Evolutionary conservation across 371 early-diverging fungal genomes (phyloP), one percentile per base, ranked within the genome.

Genomic region (Mucor racemosus): DNA sequence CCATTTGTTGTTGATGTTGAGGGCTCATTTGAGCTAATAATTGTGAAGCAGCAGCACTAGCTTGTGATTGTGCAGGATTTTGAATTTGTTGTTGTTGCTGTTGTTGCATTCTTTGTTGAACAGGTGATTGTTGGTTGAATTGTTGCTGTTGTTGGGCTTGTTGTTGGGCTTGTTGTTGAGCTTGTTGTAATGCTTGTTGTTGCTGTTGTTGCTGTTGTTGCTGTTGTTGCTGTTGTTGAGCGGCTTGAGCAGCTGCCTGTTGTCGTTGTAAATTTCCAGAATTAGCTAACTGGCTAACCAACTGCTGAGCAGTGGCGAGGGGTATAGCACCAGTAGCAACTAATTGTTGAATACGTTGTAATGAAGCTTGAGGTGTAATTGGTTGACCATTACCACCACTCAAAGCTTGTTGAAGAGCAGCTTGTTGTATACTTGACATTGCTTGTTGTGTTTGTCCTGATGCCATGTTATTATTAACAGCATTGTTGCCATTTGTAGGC

Each of bases 1-100:
- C 66, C 75, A 80, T 68, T 67, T 82, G 82, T 34, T 74, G 76
- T 38, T 80, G 81, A 39, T 80, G 83, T 33, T 82, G 76, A 38
- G 77, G 80, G 26, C 64, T 73, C 21, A 80, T 62, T 40, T 79
- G 76, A 33, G 76, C 75, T 61, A 74, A 58, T 41, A 73, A 13
- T 48, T 77, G 76, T 11, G 72, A 59, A 4, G 71, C 67, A 31
- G 71, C 60, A 13, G 46, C 2, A 54, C 35, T 42, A 11, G n/a
- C 63, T 17, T 46, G 31, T 40, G 33, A 17, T 36, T 65, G 65
- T 15, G 36, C 44, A 26, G 46, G 19, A 17, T 50, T 61, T 3
- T 48, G 48, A 31, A 33, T 10, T 64, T 40, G 44, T 13, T 42
- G 33, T 11, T 58, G 64, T 13, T 42, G 33, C 6, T 58, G 64